phyloP scores from a whole-genome alignment of 371 early-diverging fungal species.

The Mortierella sp. region DNA sequence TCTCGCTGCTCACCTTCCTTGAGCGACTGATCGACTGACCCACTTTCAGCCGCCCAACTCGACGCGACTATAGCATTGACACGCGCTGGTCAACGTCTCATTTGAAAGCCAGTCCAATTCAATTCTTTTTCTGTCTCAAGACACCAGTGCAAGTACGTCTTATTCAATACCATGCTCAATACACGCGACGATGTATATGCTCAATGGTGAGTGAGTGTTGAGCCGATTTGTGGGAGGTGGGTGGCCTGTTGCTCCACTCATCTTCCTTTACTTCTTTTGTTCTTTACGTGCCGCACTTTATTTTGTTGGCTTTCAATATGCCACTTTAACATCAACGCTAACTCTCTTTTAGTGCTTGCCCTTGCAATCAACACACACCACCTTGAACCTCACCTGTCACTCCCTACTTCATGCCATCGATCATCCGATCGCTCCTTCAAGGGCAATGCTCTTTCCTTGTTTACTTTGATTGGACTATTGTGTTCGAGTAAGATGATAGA shows the following conservation, averaged over 20 bases:
- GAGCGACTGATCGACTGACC: not conserved
- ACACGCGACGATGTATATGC: not conserved
- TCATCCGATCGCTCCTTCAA: not conserved
- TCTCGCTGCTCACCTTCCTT: not conserved
- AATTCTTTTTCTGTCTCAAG: not conserved
- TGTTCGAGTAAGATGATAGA: not conserved
- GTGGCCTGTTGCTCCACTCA: not conserved
- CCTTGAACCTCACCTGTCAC: not conserved
- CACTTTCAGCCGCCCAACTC: not conserved
- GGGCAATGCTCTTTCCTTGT: not conserved
- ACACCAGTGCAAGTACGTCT: not conserved
- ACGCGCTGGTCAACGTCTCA: not conserved
- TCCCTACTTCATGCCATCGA: not conserved
- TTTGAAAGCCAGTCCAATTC: not conserved
- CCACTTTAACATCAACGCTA: not conserved
- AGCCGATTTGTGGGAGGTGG: not conserved
- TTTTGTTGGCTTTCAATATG: not conserved
- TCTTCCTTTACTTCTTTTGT: not conserved
- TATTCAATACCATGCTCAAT: not conserved
- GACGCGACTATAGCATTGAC: not conserved
- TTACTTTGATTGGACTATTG: not conserved
- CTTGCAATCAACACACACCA: not conserved
- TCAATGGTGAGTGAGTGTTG: not conserved
- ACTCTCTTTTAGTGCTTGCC: not conserved
- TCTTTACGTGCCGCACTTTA: not conserved